Evolutionary conservation across 1,139 yeast species (phyloP).

Genomic region (Debaryomyces sp.): DNA sequence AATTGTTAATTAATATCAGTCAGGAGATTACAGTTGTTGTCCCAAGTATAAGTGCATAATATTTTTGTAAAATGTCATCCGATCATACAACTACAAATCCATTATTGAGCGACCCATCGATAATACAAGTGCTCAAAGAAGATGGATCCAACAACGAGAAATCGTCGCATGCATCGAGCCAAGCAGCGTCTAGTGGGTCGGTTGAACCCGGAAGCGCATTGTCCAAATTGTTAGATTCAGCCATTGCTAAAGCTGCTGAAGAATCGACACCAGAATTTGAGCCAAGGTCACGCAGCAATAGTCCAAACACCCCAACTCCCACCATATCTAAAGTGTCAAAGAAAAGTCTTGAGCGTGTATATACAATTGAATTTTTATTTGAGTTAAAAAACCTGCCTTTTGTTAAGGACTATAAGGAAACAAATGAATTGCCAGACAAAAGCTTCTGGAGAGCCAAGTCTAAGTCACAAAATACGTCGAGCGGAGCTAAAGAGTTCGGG

Average conservation of each 20-base stretch:
- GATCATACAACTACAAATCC: constrained; percentile 21
- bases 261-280: constrained; percentile 47
- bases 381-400: constrained; percentile 40
- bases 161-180: background rate
- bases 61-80: constrained; percentile 7
- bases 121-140: constrained; percentile 22
- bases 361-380: constrained; percentile 41
- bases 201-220: constrained; percentile 41
- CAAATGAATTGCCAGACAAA: constrained; percentile 39
- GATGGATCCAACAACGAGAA: constrained; percentile 12
- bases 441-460: constrained; percentile 43
- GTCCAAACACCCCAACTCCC: constrained; percentile 14
- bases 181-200: constrained; percentile 9
- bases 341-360: constrained; percentile 24
- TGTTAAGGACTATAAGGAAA: constrained; percentile 27
- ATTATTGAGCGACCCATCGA: constrained; percentile 38
- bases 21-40: background rate
- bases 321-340: constrained; percentile 15
- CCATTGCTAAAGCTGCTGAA: constrained; percentile 52
- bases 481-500: constrained; percentile 13
- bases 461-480: constrained; percentile 12
- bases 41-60: background rate
- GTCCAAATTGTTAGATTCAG: constrained; percentile 43
- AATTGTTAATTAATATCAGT: background rate
- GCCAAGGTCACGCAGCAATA: constrained; percentile 14